Conservation (phyloP, 73 alveolate species). For the Paramecium sonneborni region DNA sequence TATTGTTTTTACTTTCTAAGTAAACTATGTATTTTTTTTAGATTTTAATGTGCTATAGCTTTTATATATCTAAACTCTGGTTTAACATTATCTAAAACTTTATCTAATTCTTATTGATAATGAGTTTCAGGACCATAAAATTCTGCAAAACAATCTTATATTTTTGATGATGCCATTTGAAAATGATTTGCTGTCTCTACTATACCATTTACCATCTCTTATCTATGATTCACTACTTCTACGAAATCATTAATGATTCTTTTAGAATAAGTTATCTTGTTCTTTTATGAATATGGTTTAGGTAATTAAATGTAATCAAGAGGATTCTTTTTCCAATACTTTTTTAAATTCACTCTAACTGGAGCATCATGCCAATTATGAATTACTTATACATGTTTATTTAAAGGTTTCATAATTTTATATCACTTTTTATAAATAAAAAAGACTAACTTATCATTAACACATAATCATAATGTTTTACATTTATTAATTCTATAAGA, state of each 20-base stretch:
- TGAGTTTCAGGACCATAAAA: slow-evolving; percentile 3
- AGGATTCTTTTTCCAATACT: slow-evolving; percentile 39
- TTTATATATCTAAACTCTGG: slow-evolving; percentile 21
- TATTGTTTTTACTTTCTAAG: neutral
- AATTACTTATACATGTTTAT: neutral
- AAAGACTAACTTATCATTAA: neutral
- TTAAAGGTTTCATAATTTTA: neutral
- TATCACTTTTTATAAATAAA: neutral
- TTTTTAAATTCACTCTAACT: slow-evolving; percentile 29
- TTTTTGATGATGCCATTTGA: neutral
- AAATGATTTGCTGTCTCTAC: neutral
- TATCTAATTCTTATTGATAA: neutral
- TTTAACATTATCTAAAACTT: neutral
- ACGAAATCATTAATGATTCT: slow-evolving; percentile 25
- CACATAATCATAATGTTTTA: no score
- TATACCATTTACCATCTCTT: neutral
- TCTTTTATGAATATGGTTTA: neutral
- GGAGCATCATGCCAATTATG: slow-evolving; percentile 41
- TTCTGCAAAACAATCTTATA: neutral
- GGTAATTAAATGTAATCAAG: neutral
- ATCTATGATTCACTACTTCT: slow-evolving; percentile 18
- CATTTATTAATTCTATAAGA: no score
- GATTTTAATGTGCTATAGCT: slow-evolving; percentile 15
- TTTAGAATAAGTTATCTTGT: neutral
- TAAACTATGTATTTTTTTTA: neutral